Evolutionary conservation across 495 filamentous ascomycete species (phyloP).

Genomic region (Podospora pseudopauciseta): DNA sequence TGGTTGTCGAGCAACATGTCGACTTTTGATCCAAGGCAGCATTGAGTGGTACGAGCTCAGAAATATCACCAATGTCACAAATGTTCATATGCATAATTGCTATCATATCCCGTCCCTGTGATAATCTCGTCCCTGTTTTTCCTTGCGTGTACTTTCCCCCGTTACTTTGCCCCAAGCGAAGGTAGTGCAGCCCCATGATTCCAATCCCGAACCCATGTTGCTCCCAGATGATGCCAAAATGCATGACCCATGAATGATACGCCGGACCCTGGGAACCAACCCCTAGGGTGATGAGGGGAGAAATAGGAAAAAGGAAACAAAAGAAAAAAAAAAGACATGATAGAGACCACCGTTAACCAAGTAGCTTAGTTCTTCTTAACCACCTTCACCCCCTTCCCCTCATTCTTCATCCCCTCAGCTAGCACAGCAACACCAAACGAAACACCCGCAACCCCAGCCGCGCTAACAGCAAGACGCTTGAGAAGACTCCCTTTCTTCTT

Average conservation of each 20-base stretch:
- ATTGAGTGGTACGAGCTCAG: no score
- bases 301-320: neutral
- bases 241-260: neutral
- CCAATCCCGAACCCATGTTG: conserved; percentile 4
- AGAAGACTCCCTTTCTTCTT: conserved; percentile 37
- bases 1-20: no score
- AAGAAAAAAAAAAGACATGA: neutral
- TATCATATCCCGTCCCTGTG: neutral
- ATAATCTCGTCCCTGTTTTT: neutral
- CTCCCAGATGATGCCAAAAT: conserved; percentile 6
- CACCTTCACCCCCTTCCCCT: conserved; percentile 46
- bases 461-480: conserved; percentile 54
- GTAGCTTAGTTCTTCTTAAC: conserved; percentile 33
- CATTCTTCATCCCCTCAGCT: conserved; percentile 57
- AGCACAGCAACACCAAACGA: conserved; percentile 69
- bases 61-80: neutral
- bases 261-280: neutral
- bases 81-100: neutral
- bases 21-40: no score
- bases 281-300: neutral
- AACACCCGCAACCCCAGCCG: conserved; percentile 56
- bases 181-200: neutral
- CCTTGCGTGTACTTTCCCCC: neutral
- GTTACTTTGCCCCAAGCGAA: conserved; percentile 2
- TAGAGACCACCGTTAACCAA: neutral